A percentile compares a stretch with the other conserved stretches of the same genome.
Evolutionary conservation across 345 rosid species (phyloP).

Genomic region (Gossypium sturtianum): DNA sequence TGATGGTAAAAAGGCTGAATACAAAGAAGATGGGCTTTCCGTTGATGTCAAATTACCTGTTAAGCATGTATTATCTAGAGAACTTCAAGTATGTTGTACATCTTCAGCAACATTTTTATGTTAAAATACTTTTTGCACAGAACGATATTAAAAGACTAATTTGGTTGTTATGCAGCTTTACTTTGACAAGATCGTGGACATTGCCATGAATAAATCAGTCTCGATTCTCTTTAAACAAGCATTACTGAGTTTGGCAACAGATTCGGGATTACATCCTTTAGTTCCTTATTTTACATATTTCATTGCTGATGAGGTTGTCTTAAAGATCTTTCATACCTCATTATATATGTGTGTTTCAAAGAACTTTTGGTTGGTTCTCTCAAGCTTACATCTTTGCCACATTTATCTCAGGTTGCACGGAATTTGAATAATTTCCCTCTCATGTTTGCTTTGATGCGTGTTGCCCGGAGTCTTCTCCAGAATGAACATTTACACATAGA

Average conservation of each 20-base stretch:
- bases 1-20: conserved; percentile 58
- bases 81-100: conserved; percentile 55
- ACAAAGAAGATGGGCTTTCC: conserved; percentile 61
- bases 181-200: conserved; percentile 58
- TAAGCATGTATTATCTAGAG: conserved; percentile 63
- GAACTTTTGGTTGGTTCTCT: conserved; percentile 5
- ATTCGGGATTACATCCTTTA: conserved; percentile 73
- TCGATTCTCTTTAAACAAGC: conserved; percentile 62
- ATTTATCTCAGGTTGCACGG: conserved; percentile 46
- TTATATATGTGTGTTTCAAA: not conserved
- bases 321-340: not conserved
- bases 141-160: not conserved
- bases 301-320: conserved; percentile 68
- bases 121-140: not conserved
- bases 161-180: conserved; percentile 44
- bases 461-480: conserved; percentile 63
- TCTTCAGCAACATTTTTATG: not conserved
- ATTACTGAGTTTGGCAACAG: conserved; percentile 59
- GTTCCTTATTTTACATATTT: conserved; percentile 61
- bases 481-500: conserved; percentile 79
- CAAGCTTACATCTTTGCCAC: conserved; percentile 8
- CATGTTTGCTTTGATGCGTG: conserved; percentile 63
- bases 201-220: conserved; percentile 37
- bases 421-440: conserved; percentile 50
- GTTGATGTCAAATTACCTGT: conserved; percentile 46